These are phyloP conservation scores for Aspergillus saccharolyticus DNA, from an alignment of 495 filamentous ascomycete species.

Conservation along the genomic window DNA sequence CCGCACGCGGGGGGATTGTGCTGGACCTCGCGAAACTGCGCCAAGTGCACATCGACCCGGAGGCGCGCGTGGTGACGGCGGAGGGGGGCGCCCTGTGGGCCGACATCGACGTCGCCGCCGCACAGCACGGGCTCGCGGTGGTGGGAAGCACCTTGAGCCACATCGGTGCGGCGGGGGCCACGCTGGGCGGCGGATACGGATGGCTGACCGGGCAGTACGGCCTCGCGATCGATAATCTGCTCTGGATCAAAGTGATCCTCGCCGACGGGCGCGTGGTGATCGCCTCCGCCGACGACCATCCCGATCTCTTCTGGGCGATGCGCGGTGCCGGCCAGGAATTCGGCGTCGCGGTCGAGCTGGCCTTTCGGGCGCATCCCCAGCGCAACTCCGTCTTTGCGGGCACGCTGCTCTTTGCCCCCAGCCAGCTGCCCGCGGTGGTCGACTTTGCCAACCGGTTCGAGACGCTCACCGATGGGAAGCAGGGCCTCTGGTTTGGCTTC, in stretches of 20 bases:
- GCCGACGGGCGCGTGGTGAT: constrained; percentile 37
- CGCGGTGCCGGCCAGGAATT: constrained; percentile 38
- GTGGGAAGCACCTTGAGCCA: constrained; percentile 52
- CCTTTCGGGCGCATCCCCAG: constrained; percentile 32
- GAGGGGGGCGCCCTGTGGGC: constrained; percentile 45
- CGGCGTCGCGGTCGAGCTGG: constrained; percentile 37
- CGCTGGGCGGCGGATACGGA: constrained; percentile 51
- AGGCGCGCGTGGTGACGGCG: constrained; percentile 29
- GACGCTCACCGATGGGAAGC: constrained; percentile 9
- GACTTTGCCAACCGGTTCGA: constrained; percentile 31
- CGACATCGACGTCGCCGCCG: constrained; percentile 45
- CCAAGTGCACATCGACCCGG: background rate
- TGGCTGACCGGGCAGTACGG: constrained; percentile 42
- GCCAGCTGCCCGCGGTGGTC: constrained; percentile 32
- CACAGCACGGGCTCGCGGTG: constrained; percentile 41
- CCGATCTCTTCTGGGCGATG: constrained; percentile 42
- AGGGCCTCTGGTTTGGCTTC: constrained; percentile 23
- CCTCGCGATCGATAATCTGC: constrained; percentile 43
- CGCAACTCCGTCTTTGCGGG: constrained; percentile 38
- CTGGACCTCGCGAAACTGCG: constrained; percentile 1
- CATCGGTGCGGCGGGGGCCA: constrained; percentile 51
- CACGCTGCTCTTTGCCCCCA: constrained; percentile 31
- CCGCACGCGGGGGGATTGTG: background rate
- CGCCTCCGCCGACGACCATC: constrained; percentile 26
- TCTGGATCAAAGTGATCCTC: constrained; percentile 38